Percentiles rank a stretch among this genome's conserved stretches.
Evolutionary conservation across 306 rosid species (phyloP).

Genomic region (Fragaria ananassa): DNA sequence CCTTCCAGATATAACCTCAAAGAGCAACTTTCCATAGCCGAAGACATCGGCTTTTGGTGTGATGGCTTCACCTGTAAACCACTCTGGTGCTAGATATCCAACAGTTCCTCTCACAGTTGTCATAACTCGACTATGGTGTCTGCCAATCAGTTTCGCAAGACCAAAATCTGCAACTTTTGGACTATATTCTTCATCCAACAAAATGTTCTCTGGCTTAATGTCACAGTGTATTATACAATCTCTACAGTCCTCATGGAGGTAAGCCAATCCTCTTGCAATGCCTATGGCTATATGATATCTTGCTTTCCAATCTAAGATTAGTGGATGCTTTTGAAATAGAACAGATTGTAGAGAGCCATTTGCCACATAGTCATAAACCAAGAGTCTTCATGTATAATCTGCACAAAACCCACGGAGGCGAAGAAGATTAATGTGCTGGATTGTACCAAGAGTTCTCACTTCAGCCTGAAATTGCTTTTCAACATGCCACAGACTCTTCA

Average conservation of each 20-base stretch:
- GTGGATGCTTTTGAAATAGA: constrained; percentile 13
- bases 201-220: constrained; percentile 48
- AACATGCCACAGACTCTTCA: neutral
- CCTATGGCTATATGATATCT: constrained; percentile 38
- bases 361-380: neutral
- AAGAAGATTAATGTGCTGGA: constrained; percentile 1
- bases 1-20: constrained; percentile 37
- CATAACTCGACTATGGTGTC: constrained; percentile 39
- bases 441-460: constrained; percentile 4
- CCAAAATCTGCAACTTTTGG: constrained; percentile 47
- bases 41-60: constrained; percentile 46
- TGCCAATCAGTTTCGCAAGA: constrained; percentile 35
- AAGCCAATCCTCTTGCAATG: constrained; percentile 39
- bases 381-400: neutral
- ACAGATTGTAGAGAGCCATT: constrained; percentile 34
- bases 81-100: constrained; percentile 47
- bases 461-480: neutral
- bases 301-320: constrained; percentile 28
- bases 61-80: constrained; percentile 42
- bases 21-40: constrained; percentile 38
- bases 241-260: constrained; percentile 39
- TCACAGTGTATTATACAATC: constrained; percentile 35
- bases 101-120: constrained; percentile 45
- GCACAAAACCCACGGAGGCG: neutral
- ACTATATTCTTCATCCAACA: constrained; percentile 31